Percentiles rank a stretch among this genome's conserved stretches.
phyloP scores from a whole-genome alignment of 192 early-diverging fungal species.

The Umbelopsis ramanniana region DNA sequence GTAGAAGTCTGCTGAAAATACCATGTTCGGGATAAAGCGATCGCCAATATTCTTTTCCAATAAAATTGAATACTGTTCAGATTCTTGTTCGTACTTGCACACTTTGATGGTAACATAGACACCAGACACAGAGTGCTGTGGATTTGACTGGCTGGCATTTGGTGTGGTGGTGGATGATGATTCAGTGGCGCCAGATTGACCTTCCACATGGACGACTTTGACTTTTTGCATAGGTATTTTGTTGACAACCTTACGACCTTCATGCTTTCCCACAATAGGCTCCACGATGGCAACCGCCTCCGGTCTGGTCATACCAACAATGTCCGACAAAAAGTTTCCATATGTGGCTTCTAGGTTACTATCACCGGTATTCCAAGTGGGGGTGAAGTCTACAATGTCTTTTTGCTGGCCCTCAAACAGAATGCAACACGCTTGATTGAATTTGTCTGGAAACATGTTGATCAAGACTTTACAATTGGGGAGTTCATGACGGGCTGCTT shows the following conservation, averaged over 20 bases:
- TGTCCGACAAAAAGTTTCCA: constrained; percentile 19
- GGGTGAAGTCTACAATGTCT: constrained; percentile 14
- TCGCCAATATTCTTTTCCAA: constrained; percentile 34
- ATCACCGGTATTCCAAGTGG: constrained; percentile 3
- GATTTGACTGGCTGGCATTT: background rate
- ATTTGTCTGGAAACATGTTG: constrained; percentile 44
- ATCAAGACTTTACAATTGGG: constrained; percentile 51
- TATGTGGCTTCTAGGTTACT: background rate
- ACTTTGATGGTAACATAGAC: constrained; percentile 15
- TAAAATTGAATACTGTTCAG: constrained; percentile 17
- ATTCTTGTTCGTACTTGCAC: background rate
- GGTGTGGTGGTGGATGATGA: background rate
- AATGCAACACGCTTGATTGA: constrained; percentile 58
- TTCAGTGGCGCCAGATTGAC: background rate
- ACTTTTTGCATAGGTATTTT: background rate
- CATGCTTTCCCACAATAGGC: background rate
- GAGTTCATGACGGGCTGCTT: constrained; percentile 49
- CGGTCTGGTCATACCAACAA: constrained; percentile 9
- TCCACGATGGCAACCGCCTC: background rate
- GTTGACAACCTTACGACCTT: constrained; percentile 5
- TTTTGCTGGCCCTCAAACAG: constrained; percentile 51
- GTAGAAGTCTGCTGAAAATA: constrained; percentile 25
- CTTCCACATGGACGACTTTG: background rate
- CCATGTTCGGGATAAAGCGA: constrained; percentile 28
- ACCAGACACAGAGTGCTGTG: background rate